phyloP scores from a whole-genome alignment of 2,329 filamentous ascomycete genomes.

The Saccharata proteae region DNA sequence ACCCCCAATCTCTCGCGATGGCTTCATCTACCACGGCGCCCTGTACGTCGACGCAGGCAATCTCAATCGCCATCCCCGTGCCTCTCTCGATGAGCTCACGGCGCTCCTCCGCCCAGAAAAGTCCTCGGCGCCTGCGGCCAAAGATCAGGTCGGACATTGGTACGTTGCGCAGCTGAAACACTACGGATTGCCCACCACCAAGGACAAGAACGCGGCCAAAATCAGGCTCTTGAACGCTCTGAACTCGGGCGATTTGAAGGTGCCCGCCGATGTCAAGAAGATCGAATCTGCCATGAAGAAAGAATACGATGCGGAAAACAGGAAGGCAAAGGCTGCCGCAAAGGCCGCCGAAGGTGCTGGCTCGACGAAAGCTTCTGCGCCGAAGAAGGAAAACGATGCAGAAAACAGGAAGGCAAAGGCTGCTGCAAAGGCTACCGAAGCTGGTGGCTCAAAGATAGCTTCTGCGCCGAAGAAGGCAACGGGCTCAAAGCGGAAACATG shows the following conservation, averaged over 20 bases:
- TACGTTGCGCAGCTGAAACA: conserved; percentile 52
- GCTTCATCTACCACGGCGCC: conserved; percentile 19
- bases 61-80: conserved; percentile 19
- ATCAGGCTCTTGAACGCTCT: conserved; percentile 47
- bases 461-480: no score
- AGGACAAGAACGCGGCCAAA: conserved; percentile 46
- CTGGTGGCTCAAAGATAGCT: no score
- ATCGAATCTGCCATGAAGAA: conserved; percentile 46
- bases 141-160: conserved; percentile 47
- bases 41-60: conserved; percentile 21
- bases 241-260: conserved; percentile 33
- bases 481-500: no score
- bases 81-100: conserved; percentile 18
- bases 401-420: conserved; percentile 38
- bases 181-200: conserved; percentile 46
- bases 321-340: conserved; percentile 30
- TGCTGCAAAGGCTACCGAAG: no score
- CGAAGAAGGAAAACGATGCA: conserved; percentile 47
- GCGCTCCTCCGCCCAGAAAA: conserved; percentile 18
- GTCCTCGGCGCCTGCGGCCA: conserved; percentile 12
- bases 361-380: conserved; percentile 16
- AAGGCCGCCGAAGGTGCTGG: conserved; percentile 1
- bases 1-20: conserved; percentile 15
- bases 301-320: conserved; percentile 41
- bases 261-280: conserved; percentile 37